Percentiles rank a stretch among this genome's conserved stretches.
Conservation (phyloP, 2,329 filamentous ascomycete genomes). For the Alternaria ventricosa region DNA sequence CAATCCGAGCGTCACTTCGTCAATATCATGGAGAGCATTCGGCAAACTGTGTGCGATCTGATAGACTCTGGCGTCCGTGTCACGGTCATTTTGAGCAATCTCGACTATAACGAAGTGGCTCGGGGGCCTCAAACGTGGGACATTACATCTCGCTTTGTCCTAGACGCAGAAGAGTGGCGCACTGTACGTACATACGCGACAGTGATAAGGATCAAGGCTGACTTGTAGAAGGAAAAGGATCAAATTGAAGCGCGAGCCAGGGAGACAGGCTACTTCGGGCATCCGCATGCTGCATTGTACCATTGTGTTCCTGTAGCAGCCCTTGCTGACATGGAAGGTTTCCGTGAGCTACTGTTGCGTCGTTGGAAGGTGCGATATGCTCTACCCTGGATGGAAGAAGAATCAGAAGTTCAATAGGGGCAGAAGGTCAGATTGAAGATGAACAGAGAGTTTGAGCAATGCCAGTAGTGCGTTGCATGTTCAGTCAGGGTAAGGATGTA, state of each 20-base stretch:
- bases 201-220: not conserved
- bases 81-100: not conserved
- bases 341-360: not conserved
- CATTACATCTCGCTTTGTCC: not conserved
- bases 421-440: not conserved
- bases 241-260: not conserved
- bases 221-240: not conserved
- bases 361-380: not conserved
- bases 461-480: not conserved
- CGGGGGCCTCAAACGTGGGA: accelerated
- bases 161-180: not conserved
- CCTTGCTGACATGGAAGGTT: not conserved
- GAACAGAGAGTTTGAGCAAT: not conserved
- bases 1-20: not conserved
- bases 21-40: not conserved
- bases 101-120: not conserved
- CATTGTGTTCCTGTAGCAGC: not conserved
- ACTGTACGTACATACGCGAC: not conserved
- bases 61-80: not conserved
- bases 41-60: not conserved
- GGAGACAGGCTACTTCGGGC: not conserved
- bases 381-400: not conserved
- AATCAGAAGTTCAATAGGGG: not conserved
- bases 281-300: not conserved
- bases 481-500: not conserved